These are phyloP conservation scores for Graphilbum sp. DNA, from an alignment of 2,329 filamentous ascomycete species.

Conservation along the genomic window DNA sequence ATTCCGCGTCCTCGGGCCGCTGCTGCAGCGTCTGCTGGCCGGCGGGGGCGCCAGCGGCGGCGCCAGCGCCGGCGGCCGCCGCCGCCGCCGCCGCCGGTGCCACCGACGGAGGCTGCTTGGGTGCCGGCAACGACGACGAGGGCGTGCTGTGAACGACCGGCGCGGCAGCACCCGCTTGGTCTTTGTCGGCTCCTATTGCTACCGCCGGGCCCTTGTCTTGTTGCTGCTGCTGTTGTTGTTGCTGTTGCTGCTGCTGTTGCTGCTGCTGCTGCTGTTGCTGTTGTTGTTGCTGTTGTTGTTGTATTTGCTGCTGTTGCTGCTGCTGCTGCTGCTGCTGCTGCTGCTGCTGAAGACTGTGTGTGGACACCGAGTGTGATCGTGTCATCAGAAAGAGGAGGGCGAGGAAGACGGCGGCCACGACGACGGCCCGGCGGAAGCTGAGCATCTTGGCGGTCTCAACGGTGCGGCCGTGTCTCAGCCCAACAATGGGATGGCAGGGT, in stretches of 20 bases:
- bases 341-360: neutral
- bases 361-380: conserved; percentile 29
- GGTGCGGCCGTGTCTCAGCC: neutral
- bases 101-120: too few species aligned
- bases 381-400: conserved; percentile 54
- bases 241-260: neutral
- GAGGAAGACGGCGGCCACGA: conserved; percentile 53
- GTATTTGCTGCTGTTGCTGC: neutral
- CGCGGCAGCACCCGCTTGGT: too few species aligned
- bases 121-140: too few species aligned
- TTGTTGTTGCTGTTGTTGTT: neutral
- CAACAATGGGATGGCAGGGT: neutral
- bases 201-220: neutral
- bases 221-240: neutral
- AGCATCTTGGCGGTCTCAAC: conserved; percentile 41
- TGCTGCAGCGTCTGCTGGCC: conserved; percentile 45
- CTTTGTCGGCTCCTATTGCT: neutral
- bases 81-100: conserved; percentile 3
- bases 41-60: conserved; percentile 6
- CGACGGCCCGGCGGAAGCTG: conserved; percentile 59
- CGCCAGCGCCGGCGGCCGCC: conserved; percentile 7
- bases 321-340: neutral
- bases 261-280: neutral
- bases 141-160: too few species aligned
- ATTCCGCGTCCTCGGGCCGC: conserved; percentile 25